These are phyloP conservation scores for Cinnamomum chago DNA, from an alignment of 164 flowering plant species.

Conservation along the genomic window DNA sequence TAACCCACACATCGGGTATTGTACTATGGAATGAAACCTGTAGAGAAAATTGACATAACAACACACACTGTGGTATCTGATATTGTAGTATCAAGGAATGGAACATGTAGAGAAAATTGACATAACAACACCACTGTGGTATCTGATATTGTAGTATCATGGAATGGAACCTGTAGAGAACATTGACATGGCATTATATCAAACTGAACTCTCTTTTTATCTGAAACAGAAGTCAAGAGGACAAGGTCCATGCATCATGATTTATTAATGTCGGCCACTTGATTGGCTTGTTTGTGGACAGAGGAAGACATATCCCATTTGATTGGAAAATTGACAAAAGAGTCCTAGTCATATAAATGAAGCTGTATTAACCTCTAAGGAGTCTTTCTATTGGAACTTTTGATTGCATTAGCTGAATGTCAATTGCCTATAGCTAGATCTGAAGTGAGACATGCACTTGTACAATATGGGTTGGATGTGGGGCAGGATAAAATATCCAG, in stretches of 20 bases:
- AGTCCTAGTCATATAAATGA: background rate
- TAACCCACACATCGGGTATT: background rate
- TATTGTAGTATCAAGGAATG: background rate
- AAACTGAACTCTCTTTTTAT: background rate
- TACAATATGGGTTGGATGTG: no score
- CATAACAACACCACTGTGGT: background rate
- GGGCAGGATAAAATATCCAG: no score
- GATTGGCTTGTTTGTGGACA: background rate
- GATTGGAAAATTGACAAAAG: background rate
- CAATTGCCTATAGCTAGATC: no score
- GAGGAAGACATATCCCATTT: background rate
- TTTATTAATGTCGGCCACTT: background rate
- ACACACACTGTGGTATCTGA: background rate
- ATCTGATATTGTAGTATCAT: background rate
- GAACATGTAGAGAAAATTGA: background rate
- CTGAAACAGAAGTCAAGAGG: background rate
- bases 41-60: background rate
- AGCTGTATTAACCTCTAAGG: no score
- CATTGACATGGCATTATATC: background rate
- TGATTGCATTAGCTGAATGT: no score
- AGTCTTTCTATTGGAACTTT: no score
- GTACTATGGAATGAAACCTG: background rate
- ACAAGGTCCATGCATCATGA: background rate
- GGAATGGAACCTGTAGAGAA: background rate
- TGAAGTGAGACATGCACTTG: no score